Evolutionary conservation across 176 grass and related monocot species (phyloP), one percentile per base, ranked within the genome.

Genomic region (Carex cristatella): DNA sequence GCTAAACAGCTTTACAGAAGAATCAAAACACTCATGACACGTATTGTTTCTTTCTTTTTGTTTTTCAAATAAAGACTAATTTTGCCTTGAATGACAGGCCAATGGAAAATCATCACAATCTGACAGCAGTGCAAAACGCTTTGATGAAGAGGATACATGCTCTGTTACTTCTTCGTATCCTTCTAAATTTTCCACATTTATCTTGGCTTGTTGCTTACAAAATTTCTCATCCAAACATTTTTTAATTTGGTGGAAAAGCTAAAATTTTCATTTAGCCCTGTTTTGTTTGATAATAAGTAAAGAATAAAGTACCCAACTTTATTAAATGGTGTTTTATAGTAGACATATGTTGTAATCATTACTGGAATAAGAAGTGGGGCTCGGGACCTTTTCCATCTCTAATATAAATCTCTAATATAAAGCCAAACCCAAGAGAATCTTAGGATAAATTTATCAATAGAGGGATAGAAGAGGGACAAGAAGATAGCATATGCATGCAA

Each of bases 101-200:
- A 46, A 44, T 63, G 79, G 11, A 44, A 81, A 81, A 48, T 23
- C 27, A 67, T 64, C 61, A 69, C 81, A 83, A 67, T 83, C 81
- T 83, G 81, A 69, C 65, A 83, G 64, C 42, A 66, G 81, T 69
- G 32, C 44, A 14, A 83, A 67, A 67, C 59, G 63, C 32, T 61
- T 69, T 0, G 81, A 69, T 51, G 81, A 83, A 69, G 81, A 83
- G 23, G 81, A 83, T 69, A 31, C 63, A 18, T 83, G 62, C 63
- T 83, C 81, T 15, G 42, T 83, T 83, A 18, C 81, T 83, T 83
- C 81, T 83, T 83, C 81, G 81, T 83, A 83, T 83, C 81, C 81
- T 83, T 83, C 15, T 65, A 31, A 69, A 55, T 4, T 66, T 65
- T 32, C 10, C 5, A 69, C 27, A 10, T 54, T 56, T 35, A 58